These are phyloP conservation scores for Penicillium sp. DNA, from an alignment of 2,329 filamentous ascomycete species.

Conservation along the genomic window DNA sequence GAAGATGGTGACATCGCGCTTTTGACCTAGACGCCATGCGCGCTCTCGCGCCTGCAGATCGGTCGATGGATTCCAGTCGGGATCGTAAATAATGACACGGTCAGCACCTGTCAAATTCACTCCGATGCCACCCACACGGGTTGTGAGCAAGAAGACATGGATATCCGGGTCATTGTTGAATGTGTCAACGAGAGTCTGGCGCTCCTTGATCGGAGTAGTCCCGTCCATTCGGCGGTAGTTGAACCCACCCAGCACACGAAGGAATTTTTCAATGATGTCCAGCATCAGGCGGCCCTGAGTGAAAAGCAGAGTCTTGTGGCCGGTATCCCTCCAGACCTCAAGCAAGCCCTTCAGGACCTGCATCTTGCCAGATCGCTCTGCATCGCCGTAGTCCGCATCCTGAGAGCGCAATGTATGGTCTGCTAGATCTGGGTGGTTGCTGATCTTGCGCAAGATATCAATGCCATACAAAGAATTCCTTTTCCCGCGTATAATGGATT, in stretches of 20 bases:
- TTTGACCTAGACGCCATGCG: conserved; percentile 94
- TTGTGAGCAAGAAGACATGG: conserved; percentile 89
- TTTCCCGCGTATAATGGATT: conserved; percentile 71
- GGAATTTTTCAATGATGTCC: conserved; percentile 83
- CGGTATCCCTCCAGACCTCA: conserved; percentile 84
- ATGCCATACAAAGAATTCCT: conserved; percentile 85
- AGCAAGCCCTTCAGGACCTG: conserved; percentile 86
- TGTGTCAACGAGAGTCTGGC: conserved; percentile 86
- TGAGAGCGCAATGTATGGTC: conserved; percentile 62
- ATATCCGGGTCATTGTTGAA: conserved; percentile 82
- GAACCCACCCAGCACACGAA: conserved; percentile 66
- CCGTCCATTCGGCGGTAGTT: conserved; percentile 91
- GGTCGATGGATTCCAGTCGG: conserved; percentile 97
- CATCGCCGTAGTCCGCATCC: conserved; percentile 70
- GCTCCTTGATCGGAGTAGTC: conserved; percentile 78
- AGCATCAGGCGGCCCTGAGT: conserved; percentile 94
- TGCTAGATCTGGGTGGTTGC: conserved; percentile 90
- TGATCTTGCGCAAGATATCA: conserved; percentile 90
- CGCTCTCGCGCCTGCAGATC: conserved; percentile 93
- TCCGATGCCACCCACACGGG: conserved; percentile 89
- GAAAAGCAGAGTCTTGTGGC: conserved; percentile 91
- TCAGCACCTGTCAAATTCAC: conserved; percentile 94
- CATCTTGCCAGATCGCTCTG: conserved; percentile 87
- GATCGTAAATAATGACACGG: conserved; percentile 96
- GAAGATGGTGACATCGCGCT: conserved; percentile 92